phyloP scores from a whole-genome alignment of 2,329 filamentous ascomycete genomes.

The Aureobasidium namibiae region DNA sequence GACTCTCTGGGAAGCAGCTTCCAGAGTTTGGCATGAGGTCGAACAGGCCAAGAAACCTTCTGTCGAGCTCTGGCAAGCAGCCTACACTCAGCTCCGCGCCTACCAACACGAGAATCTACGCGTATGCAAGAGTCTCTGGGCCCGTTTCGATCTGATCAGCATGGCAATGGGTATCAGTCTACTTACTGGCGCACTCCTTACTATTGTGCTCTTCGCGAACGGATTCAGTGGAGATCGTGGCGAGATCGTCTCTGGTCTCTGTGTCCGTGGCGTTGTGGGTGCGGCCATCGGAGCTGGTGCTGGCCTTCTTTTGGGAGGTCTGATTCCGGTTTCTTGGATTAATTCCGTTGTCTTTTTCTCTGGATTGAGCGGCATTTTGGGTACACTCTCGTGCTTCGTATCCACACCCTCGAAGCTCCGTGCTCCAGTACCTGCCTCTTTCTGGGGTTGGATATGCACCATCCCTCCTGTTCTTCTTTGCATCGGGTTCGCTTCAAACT shows the following conservation, averaged over 20 bases:
- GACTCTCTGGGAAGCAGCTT: constrained; percentile 52
- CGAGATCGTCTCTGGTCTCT: constrained; percentile 45
- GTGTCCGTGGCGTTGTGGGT: constrained; percentile 41
- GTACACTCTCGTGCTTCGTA: constrained; percentile 34
- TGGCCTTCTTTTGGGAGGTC: constrained; percentile 20
- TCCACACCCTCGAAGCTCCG: constrained; percentile 34
- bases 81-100: constrained; percentile 52
- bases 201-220: constrained; percentile 66
- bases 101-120: constrained; percentile 74
- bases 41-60: constrained; percentile 33
- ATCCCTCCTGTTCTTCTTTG: constrained; percentile 80
- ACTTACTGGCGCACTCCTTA: constrained; percentile 57
- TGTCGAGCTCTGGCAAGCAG: constrained; percentile 31
- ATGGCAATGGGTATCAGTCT: constrained; percentile 75
- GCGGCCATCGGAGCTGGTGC: constrained; percentile 20
- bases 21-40: constrained; percentile 43
- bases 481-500: constrained; percentile 93
- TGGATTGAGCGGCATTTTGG: constrained; percentile 31
- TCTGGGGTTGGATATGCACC: constrained; percentile 84
- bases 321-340: constrained; percentile 28
- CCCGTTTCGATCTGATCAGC: constrained; percentile 76
- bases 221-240: constrained; percentile 45
- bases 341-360: constrained; percentile 35
- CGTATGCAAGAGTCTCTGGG: constrained; percentile 80
- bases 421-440: constrained; percentile 57